Evolutionary conservation across 345 rosid species (phyloP).

Genomic region (Populus deltoides): DNA sequence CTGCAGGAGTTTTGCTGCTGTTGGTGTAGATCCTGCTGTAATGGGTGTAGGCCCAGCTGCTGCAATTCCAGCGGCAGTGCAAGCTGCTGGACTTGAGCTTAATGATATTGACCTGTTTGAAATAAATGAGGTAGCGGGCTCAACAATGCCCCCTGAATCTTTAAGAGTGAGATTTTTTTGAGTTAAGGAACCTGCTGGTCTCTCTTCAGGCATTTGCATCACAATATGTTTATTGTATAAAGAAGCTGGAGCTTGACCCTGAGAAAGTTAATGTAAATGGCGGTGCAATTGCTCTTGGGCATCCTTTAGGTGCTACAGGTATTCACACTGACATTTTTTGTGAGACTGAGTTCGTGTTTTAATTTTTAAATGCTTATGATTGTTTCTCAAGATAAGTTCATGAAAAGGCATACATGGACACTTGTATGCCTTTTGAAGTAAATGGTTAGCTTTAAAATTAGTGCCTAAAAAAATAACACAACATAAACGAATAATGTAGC

Average conservation of each 20-base stretch:
- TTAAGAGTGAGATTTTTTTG: not conserved
- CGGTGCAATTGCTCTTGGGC: constrained; percentile 93
- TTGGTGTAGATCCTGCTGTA: constrained; percentile 92
- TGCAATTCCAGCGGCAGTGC: constrained; percentile 91
- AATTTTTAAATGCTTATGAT: not conserved
- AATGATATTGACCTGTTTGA: constrained; percentile 74
- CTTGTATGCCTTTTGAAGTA: no score
- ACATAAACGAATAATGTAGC: not conserved
- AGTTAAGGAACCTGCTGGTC: not conserved
- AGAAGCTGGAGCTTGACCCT: constrained; percentile 69
- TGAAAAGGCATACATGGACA: no score
- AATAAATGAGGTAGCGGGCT: constrained; percentile 72
- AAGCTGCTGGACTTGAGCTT: constrained; percentile 69
- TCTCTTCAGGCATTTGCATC: constrained; percentile 87
- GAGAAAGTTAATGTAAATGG: constrained; percentile 90
- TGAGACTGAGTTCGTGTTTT: constrained; percentile 1
- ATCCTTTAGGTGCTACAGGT: constrained; percentile 98
- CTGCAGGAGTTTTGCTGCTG: constrained; percentile 88
- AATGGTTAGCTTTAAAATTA: no score
- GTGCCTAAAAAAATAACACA: not conserved
- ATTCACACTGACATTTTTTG: not conserved
- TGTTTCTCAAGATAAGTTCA: not conserved
- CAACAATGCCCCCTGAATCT: not conserved
- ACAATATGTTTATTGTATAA: constrained; percentile 74
- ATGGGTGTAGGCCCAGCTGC: constrained; percentile 94